These are phyloP conservation scores for Houttuynia cordata DNA, from an alignment of 164 flowering plant species.

Conservation along the genomic window DNA sequence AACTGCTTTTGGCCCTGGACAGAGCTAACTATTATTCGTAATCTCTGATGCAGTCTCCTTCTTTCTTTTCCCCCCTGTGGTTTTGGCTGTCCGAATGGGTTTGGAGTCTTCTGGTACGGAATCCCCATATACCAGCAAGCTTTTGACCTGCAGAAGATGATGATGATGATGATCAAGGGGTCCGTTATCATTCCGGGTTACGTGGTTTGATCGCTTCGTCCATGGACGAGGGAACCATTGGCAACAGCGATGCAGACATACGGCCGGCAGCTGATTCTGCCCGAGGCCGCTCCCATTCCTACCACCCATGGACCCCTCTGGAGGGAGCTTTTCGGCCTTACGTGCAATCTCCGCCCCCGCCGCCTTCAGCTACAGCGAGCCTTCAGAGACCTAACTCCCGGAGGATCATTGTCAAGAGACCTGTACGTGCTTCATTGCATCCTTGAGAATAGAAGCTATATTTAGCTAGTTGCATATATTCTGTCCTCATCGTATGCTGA, in stretches of 20 bases:
- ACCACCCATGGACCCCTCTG: constrained; percentile 40
- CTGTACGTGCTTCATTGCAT: constrained; percentile 22
- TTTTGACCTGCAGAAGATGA: neutral
- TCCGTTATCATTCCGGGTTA: neutral
- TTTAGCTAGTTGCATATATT: neutral
- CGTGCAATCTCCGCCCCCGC: constrained; percentile 4
- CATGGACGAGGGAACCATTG: constrained; percentile 51
- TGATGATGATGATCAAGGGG: no score
- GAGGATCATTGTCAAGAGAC: constrained; percentile 45
- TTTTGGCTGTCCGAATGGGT: constrained; percentile 26
- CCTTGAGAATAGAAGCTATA: neutral
- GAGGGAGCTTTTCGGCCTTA: constrained; percentile 38
- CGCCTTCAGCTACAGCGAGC: constrained; percentile 1
- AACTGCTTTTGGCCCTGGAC: no score
- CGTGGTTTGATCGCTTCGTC: constrained; percentile 5
- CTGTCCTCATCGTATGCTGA: neutral
- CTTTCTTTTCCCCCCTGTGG: no score
- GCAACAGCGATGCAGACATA: constrained; percentile 15
- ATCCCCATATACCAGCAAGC: neutral
- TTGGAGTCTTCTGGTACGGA: constrained; percentile 41
- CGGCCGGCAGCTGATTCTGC: neutral
- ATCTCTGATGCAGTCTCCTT: no score
- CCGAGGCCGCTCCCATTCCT: constrained; percentile 1
- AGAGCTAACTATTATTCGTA: no score
- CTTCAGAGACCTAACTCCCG: constrained; percentile 24